phyloP scores from a whole-genome alignment of 192 early-diverging fungal genomes.

The Coemansia sp. region DNA sequence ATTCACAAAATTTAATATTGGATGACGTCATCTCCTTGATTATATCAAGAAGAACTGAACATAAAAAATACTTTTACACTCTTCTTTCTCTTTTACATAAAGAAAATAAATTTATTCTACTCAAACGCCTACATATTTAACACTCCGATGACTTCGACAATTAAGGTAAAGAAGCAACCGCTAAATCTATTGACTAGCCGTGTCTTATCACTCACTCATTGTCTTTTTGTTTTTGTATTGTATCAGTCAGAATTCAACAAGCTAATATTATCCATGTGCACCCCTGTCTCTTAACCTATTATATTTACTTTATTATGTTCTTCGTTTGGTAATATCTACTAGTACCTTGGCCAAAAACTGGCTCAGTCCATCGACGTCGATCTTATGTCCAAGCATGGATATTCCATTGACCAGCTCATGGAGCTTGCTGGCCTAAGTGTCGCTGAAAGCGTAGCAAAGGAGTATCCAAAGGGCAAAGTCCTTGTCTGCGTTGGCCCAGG shows the following conservation, averaged over 20 bases:
- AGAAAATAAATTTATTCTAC: background rate
- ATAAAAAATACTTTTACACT: background rate
- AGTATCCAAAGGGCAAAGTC: conserved; percentile 63
- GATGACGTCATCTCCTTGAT: background rate
- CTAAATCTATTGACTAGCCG: background rate
- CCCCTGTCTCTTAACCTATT: background rate
- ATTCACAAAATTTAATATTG: background rate
- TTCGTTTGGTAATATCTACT: background rate
- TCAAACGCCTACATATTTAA: background rate
- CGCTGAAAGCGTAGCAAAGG: conserved; percentile 78
- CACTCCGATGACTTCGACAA: background rate
- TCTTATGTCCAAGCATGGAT: conserved; percentile 86
- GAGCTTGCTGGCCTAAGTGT: conserved; percentile 88
- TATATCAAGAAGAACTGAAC: background rate
- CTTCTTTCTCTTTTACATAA: background rate
- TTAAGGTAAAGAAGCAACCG: background rate
- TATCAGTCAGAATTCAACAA: background rate
- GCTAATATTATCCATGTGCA: background rate
- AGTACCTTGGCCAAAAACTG: conserved; percentile 46
- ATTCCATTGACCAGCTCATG: conserved; percentile 85
- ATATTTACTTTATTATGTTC: background rate
- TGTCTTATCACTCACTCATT: background rate
- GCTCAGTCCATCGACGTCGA: conserved; percentile 71
- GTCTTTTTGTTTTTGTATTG: background rate
- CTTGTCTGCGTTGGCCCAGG: conserved; percentile 81